Conservation (phyloP, 805 yeast species). For the Spathaspora gorwiae region DNA sequence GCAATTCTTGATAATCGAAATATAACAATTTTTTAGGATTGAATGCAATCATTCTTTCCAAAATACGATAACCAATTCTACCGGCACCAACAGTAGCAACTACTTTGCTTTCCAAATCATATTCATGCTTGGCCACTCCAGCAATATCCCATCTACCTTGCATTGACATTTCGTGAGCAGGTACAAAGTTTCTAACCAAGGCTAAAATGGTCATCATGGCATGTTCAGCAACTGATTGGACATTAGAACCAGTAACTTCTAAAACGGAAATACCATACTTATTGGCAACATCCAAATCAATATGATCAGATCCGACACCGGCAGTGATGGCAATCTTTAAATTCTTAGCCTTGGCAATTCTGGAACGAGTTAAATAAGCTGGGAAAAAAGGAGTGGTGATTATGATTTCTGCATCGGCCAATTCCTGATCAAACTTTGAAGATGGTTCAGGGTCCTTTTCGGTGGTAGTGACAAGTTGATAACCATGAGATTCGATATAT, state of each 20-base stretch:
- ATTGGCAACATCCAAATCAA: conserved; percentile 66
- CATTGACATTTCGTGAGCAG: conserved; percentile 67
- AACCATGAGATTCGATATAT: conserved; percentile 64
- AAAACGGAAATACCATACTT: conserved; percentile 60
- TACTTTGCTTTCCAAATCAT: conserved; percentile 71
- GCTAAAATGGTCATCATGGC: conserved; percentile 68
- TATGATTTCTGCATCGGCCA: conserved; percentile 69
- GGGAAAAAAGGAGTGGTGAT: conserved; percentile 85
- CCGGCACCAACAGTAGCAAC: conserved; percentile 82
- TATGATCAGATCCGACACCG: conserved; percentile 82
- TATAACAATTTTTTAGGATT: conserved; percentile 70
- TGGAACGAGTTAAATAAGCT: conserved; percentile 63
- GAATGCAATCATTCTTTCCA: conserved; percentile 68
- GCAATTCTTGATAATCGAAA: conserved; percentile 69
- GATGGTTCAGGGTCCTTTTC: conserved; percentile 60
- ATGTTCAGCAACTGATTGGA: conserved; percentile 77
- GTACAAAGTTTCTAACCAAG: conserved; percentile 72
- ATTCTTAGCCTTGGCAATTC: conserved; percentile 66
- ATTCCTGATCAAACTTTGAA: conserved; percentile 57
- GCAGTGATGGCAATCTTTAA: conserved; percentile 71
- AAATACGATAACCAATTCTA: conserved; percentile 71
- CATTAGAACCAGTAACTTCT: conserved; percentile 82
- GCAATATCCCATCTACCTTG: conserved; percentile 73
- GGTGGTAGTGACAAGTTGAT: conserved; percentile 58
- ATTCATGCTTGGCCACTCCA: conserved; percentile 65